Evolutionary conservation across 257 asterid species (phyloP).

Genomic region (Capsicum pubescens): DNA sequence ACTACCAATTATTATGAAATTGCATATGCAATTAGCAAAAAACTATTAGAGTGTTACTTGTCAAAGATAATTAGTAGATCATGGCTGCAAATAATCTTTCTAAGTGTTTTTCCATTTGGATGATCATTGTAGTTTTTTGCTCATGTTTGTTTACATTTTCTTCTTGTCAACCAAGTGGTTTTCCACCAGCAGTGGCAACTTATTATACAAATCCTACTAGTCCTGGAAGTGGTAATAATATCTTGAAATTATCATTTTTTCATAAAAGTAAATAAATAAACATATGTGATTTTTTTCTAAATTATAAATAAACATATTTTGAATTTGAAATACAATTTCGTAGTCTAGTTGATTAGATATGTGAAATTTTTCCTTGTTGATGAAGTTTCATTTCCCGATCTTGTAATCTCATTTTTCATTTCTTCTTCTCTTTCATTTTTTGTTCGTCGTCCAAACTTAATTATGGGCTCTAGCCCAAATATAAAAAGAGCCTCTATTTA

Average conservation of each 20-base stretch:
- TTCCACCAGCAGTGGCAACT: constrained; percentile 24
- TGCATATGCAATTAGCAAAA: not conserved
- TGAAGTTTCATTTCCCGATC: too few relatives aligned
- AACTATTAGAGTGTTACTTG: not conserved
- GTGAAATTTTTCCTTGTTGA: not conserved
- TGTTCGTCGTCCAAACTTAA: too few relatives aligned
- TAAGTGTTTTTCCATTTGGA: not conserved
- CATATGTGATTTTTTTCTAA: too few relatives aligned
- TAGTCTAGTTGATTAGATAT: not conserved
- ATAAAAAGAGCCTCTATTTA: too few relatives aligned
- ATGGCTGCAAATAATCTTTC: not conserved
- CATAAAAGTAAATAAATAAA: too few relatives aligned
- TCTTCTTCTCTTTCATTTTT: too few relatives aligned
- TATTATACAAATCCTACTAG: constrained; percentile 14
- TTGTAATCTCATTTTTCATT: too few relatives aligned
- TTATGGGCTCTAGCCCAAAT: too few relatives aligned
- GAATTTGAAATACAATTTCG: not conserved
- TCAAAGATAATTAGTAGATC: not conserved
- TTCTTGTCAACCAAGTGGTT: not conserved
- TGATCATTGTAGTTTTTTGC: not conserved
- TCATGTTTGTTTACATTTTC: not conserved
- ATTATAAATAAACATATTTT: not conserved
- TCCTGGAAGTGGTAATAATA: constrained; percentile 25
- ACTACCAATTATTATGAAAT: not conserved
- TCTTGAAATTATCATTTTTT: not conserved